phyloP scores from a whole-genome alignment of 805 yeast genomes.

The Myxozyma neotropica region DNA sequence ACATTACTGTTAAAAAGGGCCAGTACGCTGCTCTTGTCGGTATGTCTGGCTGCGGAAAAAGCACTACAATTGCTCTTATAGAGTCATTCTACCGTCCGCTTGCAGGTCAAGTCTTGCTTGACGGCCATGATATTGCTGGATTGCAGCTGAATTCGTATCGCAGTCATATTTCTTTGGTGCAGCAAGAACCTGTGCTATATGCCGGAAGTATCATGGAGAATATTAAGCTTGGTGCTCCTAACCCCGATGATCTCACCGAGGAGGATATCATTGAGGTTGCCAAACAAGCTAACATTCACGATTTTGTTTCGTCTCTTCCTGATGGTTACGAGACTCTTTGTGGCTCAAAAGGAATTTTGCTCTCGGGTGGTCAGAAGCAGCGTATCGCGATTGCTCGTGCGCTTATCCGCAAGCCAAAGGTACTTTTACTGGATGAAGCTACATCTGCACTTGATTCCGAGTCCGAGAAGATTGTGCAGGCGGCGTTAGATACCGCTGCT shows the following conservation, averaged over 20 bases:
- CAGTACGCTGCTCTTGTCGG: conserved; percentile 87
- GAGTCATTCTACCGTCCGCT: conserved; percentile 56
- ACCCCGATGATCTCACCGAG: conserved; percentile 42
- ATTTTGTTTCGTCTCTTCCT: conserved; percentile 56
- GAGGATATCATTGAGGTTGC: conserved; percentile 49
- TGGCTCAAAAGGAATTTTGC: conserved; percentile 56
- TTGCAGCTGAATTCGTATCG: conserved; percentile 56
- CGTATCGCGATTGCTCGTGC: conserved; percentile 66
- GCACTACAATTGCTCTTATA: conserved; percentile 53
- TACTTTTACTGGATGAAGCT: conserved; percentile 60
- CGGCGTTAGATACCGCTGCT: conserved; percentile 62
- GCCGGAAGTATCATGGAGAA: conserved; percentile 80
- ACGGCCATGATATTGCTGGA: conserved; percentile 53
- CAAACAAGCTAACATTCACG: conserved; percentile 54
- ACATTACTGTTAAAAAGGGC: conserved; percentile 62
- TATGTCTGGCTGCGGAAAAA: conserved; percentile 63
- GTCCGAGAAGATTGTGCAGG: conserved; percentile 69
- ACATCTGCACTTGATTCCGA: conserved; percentile 57
- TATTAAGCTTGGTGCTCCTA: conserved; percentile 49
- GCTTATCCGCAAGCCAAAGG: conserved; percentile 58
- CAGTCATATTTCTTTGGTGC: conserved; percentile 60
- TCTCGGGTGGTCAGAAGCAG: conserved; percentile 68
- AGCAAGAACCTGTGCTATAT: conserved; percentile 62
- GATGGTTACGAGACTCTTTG: conserved; percentile 55
- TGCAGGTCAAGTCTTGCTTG: conserved; percentile 54